These are phyloP conservation scores for Ceratobasidium sp. DNA, from an alignment of 1,284 basidiomycete species.

Conservation along the genomic window DNA sequence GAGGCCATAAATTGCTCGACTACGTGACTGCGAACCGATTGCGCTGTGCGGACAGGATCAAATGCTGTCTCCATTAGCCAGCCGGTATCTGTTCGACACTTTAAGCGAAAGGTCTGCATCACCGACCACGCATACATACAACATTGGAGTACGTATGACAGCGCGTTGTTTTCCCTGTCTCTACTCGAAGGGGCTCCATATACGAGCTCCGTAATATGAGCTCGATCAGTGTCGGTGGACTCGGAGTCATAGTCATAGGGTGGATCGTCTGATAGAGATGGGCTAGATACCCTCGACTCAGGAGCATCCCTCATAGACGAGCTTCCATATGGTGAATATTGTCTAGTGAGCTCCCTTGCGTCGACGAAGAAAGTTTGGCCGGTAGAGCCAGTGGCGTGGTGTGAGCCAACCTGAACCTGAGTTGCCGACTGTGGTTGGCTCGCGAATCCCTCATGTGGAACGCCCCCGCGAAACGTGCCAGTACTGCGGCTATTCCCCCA, in stretches of 20 bases:
- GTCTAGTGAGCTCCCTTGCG: not conserved
- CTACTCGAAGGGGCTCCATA: not conserved
- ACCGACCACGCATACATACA: not conserved
- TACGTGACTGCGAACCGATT: not conserved
- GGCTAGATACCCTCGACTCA: constrained; percentile 35
- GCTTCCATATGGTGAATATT: not conserved
- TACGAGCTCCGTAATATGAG: not conserved
- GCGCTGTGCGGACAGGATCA: constrained; percentile 1
- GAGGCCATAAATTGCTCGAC: not conserved
- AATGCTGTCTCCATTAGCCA: constrained; percentile 23
- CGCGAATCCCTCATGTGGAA: constrained; percentile 3
- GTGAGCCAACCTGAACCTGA: not conserved
- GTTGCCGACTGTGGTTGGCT: not conserved
- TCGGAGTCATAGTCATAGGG: constrained; percentile 25
- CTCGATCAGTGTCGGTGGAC: constrained; percentile 27
- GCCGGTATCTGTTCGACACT: not conserved
- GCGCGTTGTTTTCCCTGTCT: not conserved
- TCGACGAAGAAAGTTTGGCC: not conserved
- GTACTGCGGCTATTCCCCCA: not conserved
- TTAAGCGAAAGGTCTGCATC: not conserved
- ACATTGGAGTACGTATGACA: constrained; percentile 9
- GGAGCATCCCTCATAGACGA: not conserved
- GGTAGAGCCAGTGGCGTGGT: not conserved
- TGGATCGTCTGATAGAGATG: constrained; percentile 20
- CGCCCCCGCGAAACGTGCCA: not conserved